Base-by-base conservation (phyloP, 164 flowering plant species). In the Brasenia schreberi region DNA sequence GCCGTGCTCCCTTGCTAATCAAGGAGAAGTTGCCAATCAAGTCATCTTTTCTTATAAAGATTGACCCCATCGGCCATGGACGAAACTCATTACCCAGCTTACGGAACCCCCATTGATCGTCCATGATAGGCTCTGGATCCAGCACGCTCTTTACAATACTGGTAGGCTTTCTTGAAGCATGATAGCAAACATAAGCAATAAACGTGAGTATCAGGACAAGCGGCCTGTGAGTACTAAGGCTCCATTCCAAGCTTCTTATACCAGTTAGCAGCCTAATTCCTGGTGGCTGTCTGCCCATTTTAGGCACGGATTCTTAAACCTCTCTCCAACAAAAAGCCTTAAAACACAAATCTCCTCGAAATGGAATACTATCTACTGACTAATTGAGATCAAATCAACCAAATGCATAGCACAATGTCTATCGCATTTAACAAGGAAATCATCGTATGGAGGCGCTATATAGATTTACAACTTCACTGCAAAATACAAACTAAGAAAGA, bases 101-200 rank as follows among this genome's bases (percentile, higher is more conserved):
- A 23, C 18, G 33, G 33, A 61, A 23, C n/a, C 33, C 18, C 56
- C 69, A 18, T 14, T 17, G 39, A 18, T 66, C 61, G 18, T 11
- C 33, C 58, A 18, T 63, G 43, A 43, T 52, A 5, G 82, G 86
- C 7, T 83, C 80, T 0, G 95, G 96, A 71, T 84, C 70, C 65
- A 89, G 68, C 5, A 88, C 88, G 69, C 95, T 90, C 80, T 89
- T 89, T 10, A 90, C 96, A 70, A 92, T 88, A 64, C 98, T 90
- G 66, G 83, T 84, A 23, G 96, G 92, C 67, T 92, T 92, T 70
- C 98, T 78, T 1, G 96, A 87, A 49, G 98, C 98, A 71, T 92
- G 98, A 66, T 90, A 92, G 75, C 89, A 76, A 27, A 92, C 81
- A 67, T 92, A 92, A 4, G 97, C 98, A 9, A 92, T 74, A 68